Base-by-base conservation (phyloP, 371 early-diverging fungal genomes). In the Batkoa obscura region DNA sequence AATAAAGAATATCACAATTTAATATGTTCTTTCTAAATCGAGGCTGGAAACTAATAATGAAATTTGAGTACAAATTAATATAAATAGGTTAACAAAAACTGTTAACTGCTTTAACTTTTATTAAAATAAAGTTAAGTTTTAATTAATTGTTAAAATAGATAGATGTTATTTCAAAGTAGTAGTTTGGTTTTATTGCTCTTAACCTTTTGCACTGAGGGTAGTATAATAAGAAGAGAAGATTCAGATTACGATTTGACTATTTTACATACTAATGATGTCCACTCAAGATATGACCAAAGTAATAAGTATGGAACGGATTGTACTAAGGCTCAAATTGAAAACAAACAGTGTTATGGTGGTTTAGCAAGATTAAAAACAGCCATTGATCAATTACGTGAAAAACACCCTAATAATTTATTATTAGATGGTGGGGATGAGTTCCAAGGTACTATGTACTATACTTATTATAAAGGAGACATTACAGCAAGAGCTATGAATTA, bases 401-500 rank as follows among this genome's bases (percentile, higher is more conserved):
- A 58, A 4, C 59, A 64, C 31, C 62, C 59, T 6, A 60, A 73
- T 60, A 61, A 65, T 56, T 60, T 69, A 2, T 47, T 80, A 34
- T 62, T 83, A 13, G 78, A 36, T 68, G 85, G 74, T 6, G 85
- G 83, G 17, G 85, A 85, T 58, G 74, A 82, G 62, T 69, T 80
- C 58, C 66, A 68, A 60, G 68, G 62, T 37, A 81, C 80, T 3
- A 58, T 80, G 35, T 81, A 78, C 62, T 77, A 74, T 66, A 73
- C 70, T 17, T 66, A 65, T 50, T 68, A 62, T 61, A 64, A 64
- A 39, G 75, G 78, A 33, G 70, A 71, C 55, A 60, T 71, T 46
- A 69, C 71, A 6, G 70, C 72, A 0, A 63, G 66, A 23, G 60
- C 78, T 50, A 69, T 85, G 68, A 80, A 81, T 60, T 62, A 62